Evolutionary conservation across 2,329 filamentous ascomycete species (phyloP).

Genomic region (Diplocarpon rosae): DNA sequence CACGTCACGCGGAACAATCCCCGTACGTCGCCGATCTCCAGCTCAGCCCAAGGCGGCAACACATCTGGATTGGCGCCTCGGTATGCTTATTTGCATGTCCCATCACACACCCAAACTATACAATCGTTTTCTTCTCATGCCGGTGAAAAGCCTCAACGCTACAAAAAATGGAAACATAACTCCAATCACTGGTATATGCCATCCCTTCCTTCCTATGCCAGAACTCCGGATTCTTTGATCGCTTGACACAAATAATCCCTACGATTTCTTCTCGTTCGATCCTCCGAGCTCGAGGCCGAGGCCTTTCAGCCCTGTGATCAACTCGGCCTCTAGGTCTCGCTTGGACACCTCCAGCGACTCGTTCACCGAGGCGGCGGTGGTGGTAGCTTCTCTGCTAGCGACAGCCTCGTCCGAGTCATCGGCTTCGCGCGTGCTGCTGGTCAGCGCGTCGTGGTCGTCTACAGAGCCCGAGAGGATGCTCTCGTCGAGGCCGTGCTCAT

Average conservation of each 20-base stretch:
- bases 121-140: too few relatives aligned
- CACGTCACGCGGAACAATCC: too few relatives aligned
- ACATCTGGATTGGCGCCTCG: too few relatives aligned
- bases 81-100: too few relatives aligned
- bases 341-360: conserved; percentile 11
- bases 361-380: neutral
- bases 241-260: neutral
- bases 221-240: conserved; percentile 1
- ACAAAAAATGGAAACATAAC: neutral
- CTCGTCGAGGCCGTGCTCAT: conserved; percentile 21
- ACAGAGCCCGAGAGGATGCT: conserved; percentile 20
- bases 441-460: conserved; percentile 21
- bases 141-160: too few relatives aligned
- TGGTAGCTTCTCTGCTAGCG: conserved; percentile 9
- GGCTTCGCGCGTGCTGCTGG: conserved; percentile 23
- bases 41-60: too few relatives aligned
- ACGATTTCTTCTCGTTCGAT: conserved; percentile 7
- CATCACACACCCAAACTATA: too few relatives aligned
- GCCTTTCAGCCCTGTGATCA: conserved; percentile 49
- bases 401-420: conserved; percentile 27
- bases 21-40: too few relatives aligned
- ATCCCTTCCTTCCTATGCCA: neutral
- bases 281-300: conserved; percentile 35
- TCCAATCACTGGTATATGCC: conserved; percentile 4
- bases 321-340: conserved; percentile 41